These are phyloP conservation scores for Ogataea ramenticola DNA, from an alignment of 805 yeast genomes.

Conservation along the genomic window DNA sequence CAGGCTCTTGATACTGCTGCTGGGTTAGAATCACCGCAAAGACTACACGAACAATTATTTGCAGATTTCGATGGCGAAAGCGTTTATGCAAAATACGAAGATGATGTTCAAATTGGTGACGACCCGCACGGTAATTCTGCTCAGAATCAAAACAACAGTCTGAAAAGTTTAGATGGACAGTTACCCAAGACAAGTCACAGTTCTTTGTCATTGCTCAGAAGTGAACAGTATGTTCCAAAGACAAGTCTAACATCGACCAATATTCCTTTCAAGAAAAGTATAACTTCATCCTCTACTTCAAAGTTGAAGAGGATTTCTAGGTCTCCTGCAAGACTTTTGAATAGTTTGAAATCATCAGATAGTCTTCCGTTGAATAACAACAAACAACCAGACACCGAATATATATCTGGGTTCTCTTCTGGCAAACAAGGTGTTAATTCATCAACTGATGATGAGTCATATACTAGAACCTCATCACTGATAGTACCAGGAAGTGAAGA, in stretches of 20 bases:
- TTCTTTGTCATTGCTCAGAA: conserved; percentile 1
- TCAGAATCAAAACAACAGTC: conserved; percentile 1
- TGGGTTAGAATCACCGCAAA: conserved; percentile 1
- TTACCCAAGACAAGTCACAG: not conserved
- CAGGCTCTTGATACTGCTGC: conserved; percentile 2
- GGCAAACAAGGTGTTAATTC: not conserved
- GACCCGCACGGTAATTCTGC: conserved; percentile 3
- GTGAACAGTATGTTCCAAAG: not conserved
- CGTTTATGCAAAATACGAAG: conserved; percentile 13
- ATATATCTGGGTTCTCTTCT: not conserved
- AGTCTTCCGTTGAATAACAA: not conserved
- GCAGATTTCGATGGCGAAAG: conserved; percentile 21
- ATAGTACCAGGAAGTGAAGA: not conserved
- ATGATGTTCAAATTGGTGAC: conserved; percentile 8
- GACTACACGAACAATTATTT: conserved; percentile 19
- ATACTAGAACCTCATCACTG: not conserved
- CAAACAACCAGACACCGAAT: not conserved
- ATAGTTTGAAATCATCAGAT: not conserved
- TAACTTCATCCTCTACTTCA: not conserved
- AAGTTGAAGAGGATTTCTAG: conserved; percentile 1
- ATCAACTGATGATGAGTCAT: not conserved
- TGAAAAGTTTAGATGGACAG: not conserved
- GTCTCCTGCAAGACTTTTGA: not conserved
- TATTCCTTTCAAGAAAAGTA: not conserved
- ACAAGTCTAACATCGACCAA: not conserved